Evolutionary conservation across 129 eudicot genomes (phyloP).

Genomic region (Chrysanthemum makinoi): DNA sequence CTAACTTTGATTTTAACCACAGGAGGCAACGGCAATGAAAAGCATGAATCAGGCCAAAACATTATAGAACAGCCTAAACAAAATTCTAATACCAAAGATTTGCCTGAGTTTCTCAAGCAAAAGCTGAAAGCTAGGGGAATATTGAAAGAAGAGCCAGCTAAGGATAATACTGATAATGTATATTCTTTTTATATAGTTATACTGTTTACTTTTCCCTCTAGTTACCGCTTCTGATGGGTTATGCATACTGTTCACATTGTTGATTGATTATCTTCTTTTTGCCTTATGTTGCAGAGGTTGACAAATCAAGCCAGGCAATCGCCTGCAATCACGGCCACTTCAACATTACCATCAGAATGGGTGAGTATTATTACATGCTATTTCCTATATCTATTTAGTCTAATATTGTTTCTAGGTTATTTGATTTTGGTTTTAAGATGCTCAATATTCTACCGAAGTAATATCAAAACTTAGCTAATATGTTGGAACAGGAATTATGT

Average conservation of each 20-base stretch:
- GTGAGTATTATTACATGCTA: slow-evolving; percentile 38
- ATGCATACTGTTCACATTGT: not conserved
- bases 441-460: not conserved
- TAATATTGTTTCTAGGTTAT: not conserved
- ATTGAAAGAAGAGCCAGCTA: slow-evolving; percentile 51
- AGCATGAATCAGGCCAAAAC: slow-evolving; percentile 34
- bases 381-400: not conserved
- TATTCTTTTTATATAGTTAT: slow-evolving; percentile 8
- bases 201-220: not conserved
- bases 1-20: slow-evolving; percentile 17
- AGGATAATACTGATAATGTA: slow-evolving; percentile 43
- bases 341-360: slow-evolving; percentile 81
- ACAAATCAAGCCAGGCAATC: slow-evolving; percentile 37
- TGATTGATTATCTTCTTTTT: slow-evolving; percentile 27
- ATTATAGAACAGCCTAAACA: slow-evolving; percentile 44
- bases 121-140: slow-evolving; percentile 93
- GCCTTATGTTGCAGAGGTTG: slow-evolving; percentile 42
- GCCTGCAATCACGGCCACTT: slow-evolving; percentile 32
- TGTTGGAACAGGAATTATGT: not conserved
- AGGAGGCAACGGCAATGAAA: slow-evolving; percentile 37
- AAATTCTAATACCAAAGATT: slow-evolving; percentile 43
- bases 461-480: not conserved
- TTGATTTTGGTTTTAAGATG: not conserved
- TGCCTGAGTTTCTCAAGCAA: slow-evolving; percentile 89
- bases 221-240: not conserved